Conservation (phyloP, 2,329 filamentous ascomycete species). For the Pseudocercospora eumusae region DNA sequence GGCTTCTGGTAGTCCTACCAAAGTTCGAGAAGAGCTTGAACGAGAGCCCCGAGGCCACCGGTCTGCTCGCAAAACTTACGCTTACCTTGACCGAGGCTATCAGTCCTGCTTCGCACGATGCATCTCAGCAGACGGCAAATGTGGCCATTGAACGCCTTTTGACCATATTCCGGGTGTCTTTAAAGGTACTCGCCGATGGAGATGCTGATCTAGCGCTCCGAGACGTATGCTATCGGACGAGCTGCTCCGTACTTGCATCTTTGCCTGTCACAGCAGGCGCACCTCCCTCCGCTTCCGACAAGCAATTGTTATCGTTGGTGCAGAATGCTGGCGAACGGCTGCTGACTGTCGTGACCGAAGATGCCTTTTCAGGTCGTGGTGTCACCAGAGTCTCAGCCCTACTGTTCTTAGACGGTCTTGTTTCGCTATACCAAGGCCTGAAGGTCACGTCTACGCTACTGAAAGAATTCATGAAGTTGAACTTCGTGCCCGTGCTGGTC, state of each 20-base stretch:
- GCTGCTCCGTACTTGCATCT: conserved; percentile 54
- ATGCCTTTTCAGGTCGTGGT: conserved; percentile 82
- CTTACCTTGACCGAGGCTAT: conserved; percentile 71
- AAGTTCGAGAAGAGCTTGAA: conserved; percentile 78
- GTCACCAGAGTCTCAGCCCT: conserved; percentile 82
- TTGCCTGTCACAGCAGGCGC: conserved; percentile 23
- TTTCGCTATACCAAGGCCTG: conserved; percentile 66
- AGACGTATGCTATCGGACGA: conserved; percentile 87
- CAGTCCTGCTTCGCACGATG: conserved; percentile 53
- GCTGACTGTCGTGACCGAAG: conserved; percentile 85
- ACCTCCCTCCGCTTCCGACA: conserved; percentile 27
- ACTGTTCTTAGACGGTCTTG: conserved; percentile 76
- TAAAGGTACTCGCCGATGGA: conserved; percentile 75
- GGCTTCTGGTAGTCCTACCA: conserved; percentile 82
- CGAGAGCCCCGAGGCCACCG: conserved; percentile 67
- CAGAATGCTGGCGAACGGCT: conserved; percentile 79
- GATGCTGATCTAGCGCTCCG: conserved; percentile 71
- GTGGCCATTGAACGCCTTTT: conserved; percentile 80
- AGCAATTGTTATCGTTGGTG: conserved; percentile 61
- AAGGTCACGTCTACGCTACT: conserved; percentile 75
- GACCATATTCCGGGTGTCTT: conserved; percentile 84
- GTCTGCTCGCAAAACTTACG: conserved; percentile 75
- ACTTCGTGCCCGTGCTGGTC: conserved; percentile 87
- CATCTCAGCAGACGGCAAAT: conserved; percentile 49
- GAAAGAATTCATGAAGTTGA: conserved; percentile 77